A percentile compares a stretch with the other conserved stretches of the same genome.
Conservation (phyloP, 345 rosid genomes). For the Chamaenerion angustifolium region DNA sequence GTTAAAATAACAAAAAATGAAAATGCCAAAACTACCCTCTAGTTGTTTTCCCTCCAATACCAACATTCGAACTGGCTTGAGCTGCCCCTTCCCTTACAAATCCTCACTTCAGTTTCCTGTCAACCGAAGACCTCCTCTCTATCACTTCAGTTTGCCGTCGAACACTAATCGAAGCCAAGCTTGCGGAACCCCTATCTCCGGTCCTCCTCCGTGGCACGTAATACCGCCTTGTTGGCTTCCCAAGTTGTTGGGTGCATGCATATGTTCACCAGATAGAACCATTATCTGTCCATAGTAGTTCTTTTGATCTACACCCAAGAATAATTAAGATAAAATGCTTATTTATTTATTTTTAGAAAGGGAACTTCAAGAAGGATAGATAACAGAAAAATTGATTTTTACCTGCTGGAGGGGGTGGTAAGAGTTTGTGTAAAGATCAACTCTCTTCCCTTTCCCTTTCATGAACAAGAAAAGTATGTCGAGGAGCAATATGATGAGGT, state of each 20-base stretch:
- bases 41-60: no score
- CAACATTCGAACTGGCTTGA: no score
- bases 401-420: conserved; percentile 57
- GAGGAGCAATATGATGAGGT: conserved; percentile 36
- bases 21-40: no score
- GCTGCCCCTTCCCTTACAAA: no score
- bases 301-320: conserved; percentile 4
- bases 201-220: conserved; percentile 18
- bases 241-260: conserved; percentile 17
- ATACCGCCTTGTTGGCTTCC: conserved; percentile 37
- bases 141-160: no score
- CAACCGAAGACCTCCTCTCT: no score
- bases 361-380: no score
- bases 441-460: conserved; percentile 31
- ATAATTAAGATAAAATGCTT: conserved; percentile 16
- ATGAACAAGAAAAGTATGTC: conserved; percentile 25
- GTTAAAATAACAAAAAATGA: no score
- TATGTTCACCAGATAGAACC: conserved; percentile 10
- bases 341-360: no score
- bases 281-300: conserved; percentile 24
- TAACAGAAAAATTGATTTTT: background rate
- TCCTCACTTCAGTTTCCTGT: no score
- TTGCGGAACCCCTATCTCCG: conserved; percentile 38
- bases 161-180: no score
- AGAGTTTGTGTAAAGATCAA: no score